A percentile compares a stretch with the other conserved stretches of the same genome.
Evolutionary conservation across 768 basidiomycete genomes (phyloP).

Genomic region (Phaeotremella skinneri): DNA sequence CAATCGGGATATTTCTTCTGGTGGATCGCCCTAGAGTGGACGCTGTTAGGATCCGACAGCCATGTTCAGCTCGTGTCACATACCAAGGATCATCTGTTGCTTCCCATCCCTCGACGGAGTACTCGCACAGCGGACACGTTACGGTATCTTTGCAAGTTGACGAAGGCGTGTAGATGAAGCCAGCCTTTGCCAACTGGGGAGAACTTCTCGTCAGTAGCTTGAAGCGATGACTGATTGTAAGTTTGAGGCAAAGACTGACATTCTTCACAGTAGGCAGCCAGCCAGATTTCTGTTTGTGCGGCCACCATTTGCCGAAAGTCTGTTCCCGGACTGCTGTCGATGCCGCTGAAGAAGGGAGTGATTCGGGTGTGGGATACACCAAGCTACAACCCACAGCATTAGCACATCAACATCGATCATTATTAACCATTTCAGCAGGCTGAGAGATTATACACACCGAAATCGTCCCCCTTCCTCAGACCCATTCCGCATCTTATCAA

Average conservation of each 20-base stretch:
- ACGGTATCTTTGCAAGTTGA: slow-evolving; percentile 69
- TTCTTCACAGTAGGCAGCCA: slow-evolving; percentile 45
- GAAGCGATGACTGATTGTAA: slow-evolving; percentile 1
- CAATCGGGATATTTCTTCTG: slow-evolving; percentile 63
- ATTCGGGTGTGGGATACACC: slow-evolving; percentile 18
- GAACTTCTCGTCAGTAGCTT: slow-evolving; percentile 10
- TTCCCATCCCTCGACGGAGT: slow-evolving; percentile 82
- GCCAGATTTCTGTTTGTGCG: slow-evolving; percentile 45
- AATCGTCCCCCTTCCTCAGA: slow-evolving; percentile 15
- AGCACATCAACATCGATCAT: background rate
- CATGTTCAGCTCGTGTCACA: slow-evolving; percentile 41
- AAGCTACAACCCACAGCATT: slow-evolving; percentile 3
- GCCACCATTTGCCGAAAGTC: slow-evolving; percentile 49
- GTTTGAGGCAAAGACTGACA: slow-evolving; percentile 34
- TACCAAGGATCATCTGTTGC: slow-evolving; percentile 81
- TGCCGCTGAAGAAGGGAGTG: slow-evolving; percentile 36
- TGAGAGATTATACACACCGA: slow-evolving; percentile 16
- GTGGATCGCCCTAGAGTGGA: slow-evolving; percentile 60
- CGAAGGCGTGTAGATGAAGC: slow-evolving; percentile 77
- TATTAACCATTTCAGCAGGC: too few relatives aligned
- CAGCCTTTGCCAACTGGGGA: slow-evolving; percentile 78
- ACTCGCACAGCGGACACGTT: slow-evolving; percentile 79
- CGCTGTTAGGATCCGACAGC: slow-evolving; percentile 2
- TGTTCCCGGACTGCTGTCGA: slow-evolving; percentile 26
- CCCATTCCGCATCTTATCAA: slow-evolving; percentile 37